Conservation (phyloP, 768 basidiomycete species). For the Termitomyces sp. region DNA sequence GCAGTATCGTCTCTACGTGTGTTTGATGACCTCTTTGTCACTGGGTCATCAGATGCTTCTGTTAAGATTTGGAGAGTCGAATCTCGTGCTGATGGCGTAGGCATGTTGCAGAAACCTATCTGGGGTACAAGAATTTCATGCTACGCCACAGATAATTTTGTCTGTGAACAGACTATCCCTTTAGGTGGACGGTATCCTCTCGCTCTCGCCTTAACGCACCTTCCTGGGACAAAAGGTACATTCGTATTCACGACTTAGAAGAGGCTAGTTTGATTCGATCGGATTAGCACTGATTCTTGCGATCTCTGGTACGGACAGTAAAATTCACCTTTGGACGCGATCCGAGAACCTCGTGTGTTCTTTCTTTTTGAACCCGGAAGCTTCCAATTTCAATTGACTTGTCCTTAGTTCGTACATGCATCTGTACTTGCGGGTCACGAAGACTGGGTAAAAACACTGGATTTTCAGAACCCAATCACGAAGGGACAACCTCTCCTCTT, state of each 20-base stretch:
- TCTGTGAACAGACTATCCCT: constrained; percentile 53
- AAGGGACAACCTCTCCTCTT: constrained; percentile 53
- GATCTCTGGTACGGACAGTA: constrained; percentile 75
- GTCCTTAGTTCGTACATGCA: constrained; percentile 51
- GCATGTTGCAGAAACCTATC: constrained; percentile 17
- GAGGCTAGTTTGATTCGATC: neutral
- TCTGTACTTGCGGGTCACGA: constrained; percentile 78
- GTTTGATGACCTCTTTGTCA: constrained; percentile 47
- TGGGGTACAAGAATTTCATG: constrained; percentile 5
- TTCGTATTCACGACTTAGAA: neutral
- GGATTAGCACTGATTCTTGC: constrained; percentile 63
- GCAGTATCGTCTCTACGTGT: constrained; percentile 67
- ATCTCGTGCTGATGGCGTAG: constrained; percentile 23
- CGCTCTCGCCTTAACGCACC: constrained; percentile 51
- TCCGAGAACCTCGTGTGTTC: constrained; percentile 49
- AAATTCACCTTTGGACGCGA: constrained; percentile 73
- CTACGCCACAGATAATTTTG: constrained; percentile 26
- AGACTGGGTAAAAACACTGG: constrained; percentile 89
- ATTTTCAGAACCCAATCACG: constrained; percentile 44
- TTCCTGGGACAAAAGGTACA: constrained; percentile 69
- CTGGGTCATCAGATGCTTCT: constrained; percentile 78
- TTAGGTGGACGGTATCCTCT: constrained; percentile 73
- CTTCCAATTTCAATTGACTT: neutral
- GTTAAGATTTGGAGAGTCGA: constrained; percentile 69
- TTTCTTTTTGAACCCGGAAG: neutral